These are phyloP conservation scores for Solanum habrochaites DNA, from an alignment of 257 asterid species.

Conservation along the genomic window DNA sequence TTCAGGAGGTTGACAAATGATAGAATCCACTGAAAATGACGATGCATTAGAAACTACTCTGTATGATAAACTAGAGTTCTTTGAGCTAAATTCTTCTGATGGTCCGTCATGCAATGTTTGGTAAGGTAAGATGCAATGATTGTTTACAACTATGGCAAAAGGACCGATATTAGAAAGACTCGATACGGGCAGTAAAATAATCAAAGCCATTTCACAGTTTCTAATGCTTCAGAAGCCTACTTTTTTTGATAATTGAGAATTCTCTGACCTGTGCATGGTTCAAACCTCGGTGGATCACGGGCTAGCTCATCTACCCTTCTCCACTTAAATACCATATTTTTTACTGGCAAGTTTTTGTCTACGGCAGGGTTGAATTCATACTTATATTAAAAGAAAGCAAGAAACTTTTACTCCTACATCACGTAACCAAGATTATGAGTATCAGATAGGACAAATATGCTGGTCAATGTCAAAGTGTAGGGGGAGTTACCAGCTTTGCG, in stretches of 20 bases:
- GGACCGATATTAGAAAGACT: background rate
- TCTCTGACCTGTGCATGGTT: background rate
- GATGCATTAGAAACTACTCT: background rate
- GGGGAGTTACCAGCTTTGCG: slow-evolving; percentile 73
- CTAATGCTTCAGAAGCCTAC: background rate
- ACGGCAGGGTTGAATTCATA: background rate
- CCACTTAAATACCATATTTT: background rate
- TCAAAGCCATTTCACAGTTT: background rate
- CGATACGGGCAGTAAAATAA: background rate
- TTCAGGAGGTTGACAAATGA: background rate
- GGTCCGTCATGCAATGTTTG: background rate
- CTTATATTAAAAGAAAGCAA: background rate
- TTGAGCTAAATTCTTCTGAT: background rate
- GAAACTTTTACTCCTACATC: background rate
- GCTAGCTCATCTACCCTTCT: background rate
- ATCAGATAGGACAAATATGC: background rate
- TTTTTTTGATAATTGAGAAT: background rate
- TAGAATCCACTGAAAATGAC: background rate
- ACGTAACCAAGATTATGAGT: background rate
- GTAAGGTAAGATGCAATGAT: background rate
- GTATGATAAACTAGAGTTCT: background rate
- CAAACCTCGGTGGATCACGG: background rate
- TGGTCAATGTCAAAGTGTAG: background rate
- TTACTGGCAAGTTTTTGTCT: background rate
- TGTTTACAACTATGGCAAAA: background rate